phyloP scores from a whole-genome alignment of 306 rosid species.

The Castanea crenata region DNA sequence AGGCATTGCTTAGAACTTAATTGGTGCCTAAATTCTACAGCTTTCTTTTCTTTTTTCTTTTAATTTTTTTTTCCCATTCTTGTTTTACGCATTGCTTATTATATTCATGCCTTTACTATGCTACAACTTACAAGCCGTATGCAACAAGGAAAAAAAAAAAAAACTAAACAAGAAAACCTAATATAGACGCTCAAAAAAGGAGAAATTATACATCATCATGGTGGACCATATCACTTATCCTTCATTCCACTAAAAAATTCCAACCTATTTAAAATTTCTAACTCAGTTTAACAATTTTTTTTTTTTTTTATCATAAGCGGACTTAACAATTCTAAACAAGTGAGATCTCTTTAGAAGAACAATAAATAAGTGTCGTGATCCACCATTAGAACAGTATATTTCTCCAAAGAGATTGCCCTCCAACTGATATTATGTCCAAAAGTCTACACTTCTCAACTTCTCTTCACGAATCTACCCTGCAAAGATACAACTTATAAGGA shows the following conservation, averaged over 20 bases:
- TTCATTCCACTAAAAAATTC: too few species aligned
- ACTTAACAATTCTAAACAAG: too few species aligned
- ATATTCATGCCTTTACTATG: background rate
- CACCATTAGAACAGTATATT: too few species aligned
- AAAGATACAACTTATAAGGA: background rate
- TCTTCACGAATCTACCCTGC: conserved; percentile 97
- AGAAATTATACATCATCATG: too few species aligned
- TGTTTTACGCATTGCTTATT: background rate
- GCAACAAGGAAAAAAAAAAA: too few species aligned
- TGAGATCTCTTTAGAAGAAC: too few species aligned
- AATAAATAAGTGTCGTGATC: too few species aligned
- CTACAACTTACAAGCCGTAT: background rate
- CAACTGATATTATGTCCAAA: conserved; percentile 16
- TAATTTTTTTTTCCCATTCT: background rate
- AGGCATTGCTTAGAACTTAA: background rate
- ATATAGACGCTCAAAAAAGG: conserved; percentile 11
- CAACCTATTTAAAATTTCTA: too few species aligned
- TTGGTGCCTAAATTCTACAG: background rate
- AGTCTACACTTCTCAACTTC: conserved; percentile 39
- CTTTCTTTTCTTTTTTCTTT: background rate
- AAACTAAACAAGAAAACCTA: background rate
- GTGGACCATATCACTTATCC: too few species aligned
- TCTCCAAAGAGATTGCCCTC: background rate
- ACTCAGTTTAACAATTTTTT: too few species aligned
- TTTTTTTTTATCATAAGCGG: too few species aligned